Conservation (phyloP, 106 monocot species). For the Iris macrosiphon region DNA sequence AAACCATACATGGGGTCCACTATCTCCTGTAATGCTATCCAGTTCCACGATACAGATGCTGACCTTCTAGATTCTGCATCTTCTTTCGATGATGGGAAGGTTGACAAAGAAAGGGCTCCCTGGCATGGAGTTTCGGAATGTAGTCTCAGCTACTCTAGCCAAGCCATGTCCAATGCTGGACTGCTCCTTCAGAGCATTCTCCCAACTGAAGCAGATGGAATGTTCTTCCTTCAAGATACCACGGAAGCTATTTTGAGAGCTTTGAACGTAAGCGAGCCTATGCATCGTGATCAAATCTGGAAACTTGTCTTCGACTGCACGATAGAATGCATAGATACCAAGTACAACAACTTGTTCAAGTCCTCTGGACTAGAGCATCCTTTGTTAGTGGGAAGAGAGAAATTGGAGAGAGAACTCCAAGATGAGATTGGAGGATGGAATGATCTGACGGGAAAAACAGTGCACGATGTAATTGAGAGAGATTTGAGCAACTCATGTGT, state of each 20-base stretch:
- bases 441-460: conserved; percentile 26
- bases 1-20: conserved; percentile 6
- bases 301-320: conserved; percentile 57
- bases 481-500: conserved; percentile 24
- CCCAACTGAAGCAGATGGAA: conserved; percentile 1
- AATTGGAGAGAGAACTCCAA: conserved; percentile 20
- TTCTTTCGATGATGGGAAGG: conserved; percentile 12
- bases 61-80: conserved; percentile 52
- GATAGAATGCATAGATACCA: conserved; percentile 50
- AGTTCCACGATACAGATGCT: conserved; percentile 12
- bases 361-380: conserved; percentile 36
- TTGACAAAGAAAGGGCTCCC: not conserved
- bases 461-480: conserved; percentile 45
- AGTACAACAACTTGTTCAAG: conserved; percentile 27
- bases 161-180: conserved; percentile 41
- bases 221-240: conserved; percentile 35
- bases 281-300: conserved; percentile 11
- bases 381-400: conserved; percentile 19
- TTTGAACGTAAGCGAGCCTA: not conserved
- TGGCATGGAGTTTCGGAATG: not conserved
- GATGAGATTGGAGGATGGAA: conserved; percentile 36
- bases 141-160: not conserved
- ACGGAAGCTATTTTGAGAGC: conserved; percentile 26
- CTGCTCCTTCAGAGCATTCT: conserved; percentile 26
- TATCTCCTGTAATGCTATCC: conserved; percentile 5